Base-by-base conservation (phyloP, 2,329 filamentous ascomycete genomes). In the Parafenestella ontariensis region DNA sequence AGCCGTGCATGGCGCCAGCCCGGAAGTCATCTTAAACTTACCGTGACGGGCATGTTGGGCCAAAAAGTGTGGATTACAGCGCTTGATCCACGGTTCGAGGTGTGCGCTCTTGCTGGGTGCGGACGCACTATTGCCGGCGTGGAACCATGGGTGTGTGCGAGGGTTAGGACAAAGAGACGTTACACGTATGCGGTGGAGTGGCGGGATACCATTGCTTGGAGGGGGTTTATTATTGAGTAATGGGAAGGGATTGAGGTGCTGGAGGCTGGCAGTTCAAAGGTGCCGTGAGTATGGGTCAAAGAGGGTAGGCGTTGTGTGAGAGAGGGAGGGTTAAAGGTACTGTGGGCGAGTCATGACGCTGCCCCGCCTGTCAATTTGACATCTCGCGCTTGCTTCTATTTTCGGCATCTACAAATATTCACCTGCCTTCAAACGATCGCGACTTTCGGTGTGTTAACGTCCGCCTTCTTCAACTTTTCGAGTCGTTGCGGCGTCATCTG, bases 31-130 rank as follows among this genome's bases (percentile, higher is more conserved):
- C 37, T 47, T 41, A 39, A 36, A 53, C 41, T 44, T 58, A 50
- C 61, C 59, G n/a, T 37, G 41, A 46, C 26, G 24, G 64, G 62
- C 20, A 66, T 50, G 49, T 62, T 36, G 40, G 18, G 31, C 11
- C 13, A 9, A 17, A 20, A 58, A 58, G 56, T 58, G 60, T 66
- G 36, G 64, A 66, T 53, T 45, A 45, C 56, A 36, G 64, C 52
- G 55, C 40, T 49, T 52, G 52, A 62, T 65, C 61, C 60, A 63
- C 62, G 64, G 64, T 66, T 59, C 59, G 31, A 54, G 23, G 17
- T 48, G 56, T 59, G 20, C 17, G 17, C n/a, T 29, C 10, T 45
- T 13, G 18, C 18, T 49, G 46, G 46, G 37, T 33, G 24, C 34
- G 33, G 28, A 8, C n/a, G 20, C 17, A n/a, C 13, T 46, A n/a